phyloP scores from a whole-genome alignment of 2,329 filamentous ascomycete genomes.

The Calcarisporium arbuscula region DNA sequence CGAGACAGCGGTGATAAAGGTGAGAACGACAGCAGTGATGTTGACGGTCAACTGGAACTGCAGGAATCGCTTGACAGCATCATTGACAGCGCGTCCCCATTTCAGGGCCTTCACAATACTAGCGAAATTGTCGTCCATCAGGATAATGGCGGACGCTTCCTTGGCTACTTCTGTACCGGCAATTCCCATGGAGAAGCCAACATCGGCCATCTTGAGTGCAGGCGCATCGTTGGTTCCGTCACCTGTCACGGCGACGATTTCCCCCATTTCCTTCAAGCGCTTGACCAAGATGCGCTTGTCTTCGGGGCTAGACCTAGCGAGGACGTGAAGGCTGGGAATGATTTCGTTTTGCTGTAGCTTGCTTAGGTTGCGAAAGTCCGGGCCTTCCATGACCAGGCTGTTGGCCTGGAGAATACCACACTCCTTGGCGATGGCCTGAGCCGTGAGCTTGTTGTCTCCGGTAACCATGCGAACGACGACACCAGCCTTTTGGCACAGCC shows the following conservation, averaged over 20 bases:
- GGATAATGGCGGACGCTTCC: slow-evolving; percentile 76
- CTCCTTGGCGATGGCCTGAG: slow-evolving; percentile 70
- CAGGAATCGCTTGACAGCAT: slow-evolving; percentile 70
- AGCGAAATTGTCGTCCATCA: slow-evolving; percentile 84
- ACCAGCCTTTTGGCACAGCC: slow-evolving; percentile 66
- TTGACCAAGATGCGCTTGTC: slow-evolving; percentile 70
- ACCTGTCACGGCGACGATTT: slow-evolving; percentile 77
- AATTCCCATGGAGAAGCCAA: slow-evolving; percentile 83
- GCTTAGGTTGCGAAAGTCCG: slow-evolving; percentile 67
- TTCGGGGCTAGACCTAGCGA: slow-evolving; percentile 69
- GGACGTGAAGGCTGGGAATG: slow-evolving; percentile 63
- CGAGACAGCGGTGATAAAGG: slow-evolving; percentile 80
- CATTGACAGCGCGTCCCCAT: slow-evolving; percentile 74
- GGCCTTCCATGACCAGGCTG: slow-evolving; percentile 71
- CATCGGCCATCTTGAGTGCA: slow-evolving; percentile 72
- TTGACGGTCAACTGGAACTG: slow-evolving; percentile 83
- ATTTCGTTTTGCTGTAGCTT: slow-evolving; percentile 59
- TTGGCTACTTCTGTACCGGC: slow-evolving; percentile 79
- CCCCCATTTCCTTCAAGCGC: slow-evolving; percentile 63
- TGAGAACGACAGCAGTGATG: slow-evolving; percentile 80
- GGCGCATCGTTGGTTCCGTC: slow-evolving; percentile 82
- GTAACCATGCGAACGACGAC: slow-evolving; percentile 82
- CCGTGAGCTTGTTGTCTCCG: slow-evolving; percentile 74
- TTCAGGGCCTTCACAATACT: slow-evolving; percentile 81
- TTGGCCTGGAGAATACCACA: slow-evolving; percentile 67